Percentiles rank a stretch among this genome's conserved stretches.
Evolutionary conservation across 1,284 basidiomycete species (phyloP).

Genomic region (Pyrrhoderma lamaoense): DNA sequence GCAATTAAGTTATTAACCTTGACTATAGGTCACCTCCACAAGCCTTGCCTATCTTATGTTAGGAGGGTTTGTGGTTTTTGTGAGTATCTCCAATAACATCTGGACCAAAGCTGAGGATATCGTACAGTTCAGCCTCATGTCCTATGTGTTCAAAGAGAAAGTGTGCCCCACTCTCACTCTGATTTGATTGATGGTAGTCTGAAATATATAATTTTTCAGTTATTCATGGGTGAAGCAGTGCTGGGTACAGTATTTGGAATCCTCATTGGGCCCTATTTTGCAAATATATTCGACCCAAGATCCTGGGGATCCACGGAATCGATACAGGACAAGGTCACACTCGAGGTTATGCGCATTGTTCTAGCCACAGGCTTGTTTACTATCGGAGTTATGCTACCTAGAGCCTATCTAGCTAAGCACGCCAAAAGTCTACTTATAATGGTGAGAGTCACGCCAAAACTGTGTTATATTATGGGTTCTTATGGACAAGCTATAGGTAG

Average conservation of each 20-base stretch:
- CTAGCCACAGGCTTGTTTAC: constrained; percentile 65
- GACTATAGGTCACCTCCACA: constrained; percentile 12
- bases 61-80: constrained; percentile 70
- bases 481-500: constrained; percentile 28
- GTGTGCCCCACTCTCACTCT: constrained; percentile 26
- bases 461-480: background rate
- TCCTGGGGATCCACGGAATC: constrained; percentile 48
- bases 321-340: constrained; percentile 53
- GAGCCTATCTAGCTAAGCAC: constrained; percentile 57
- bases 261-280: constrained; percentile 66
- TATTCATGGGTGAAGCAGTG: constrained; percentile 91
- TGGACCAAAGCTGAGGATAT: background rate
- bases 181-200: background rate
- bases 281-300: constrained; percentile 73
- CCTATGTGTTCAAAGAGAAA: constrained; percentile 76
- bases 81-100: constrained; percentile 21
- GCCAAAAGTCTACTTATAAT: constrained; percentile 51
- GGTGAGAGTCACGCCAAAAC: constrained; percentile 24
- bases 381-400: constrained; percentile 67
- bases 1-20: constrained; percentile 5
- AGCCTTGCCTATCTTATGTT: constrained; percentile 56
- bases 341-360: constrained; percentile 71
- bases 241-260: constrained; percentile 80
- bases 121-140: constrained; percentile 69
- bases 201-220: constrained; percentile 26